Percentiles rank a stretch among this genome's conserved stretches.
These are phyloP conservation scores for Aspergillus haitiensis DNA, from an alignment of 495 filamentous ascomycete species.

Conservation along the genomic window DNA sequence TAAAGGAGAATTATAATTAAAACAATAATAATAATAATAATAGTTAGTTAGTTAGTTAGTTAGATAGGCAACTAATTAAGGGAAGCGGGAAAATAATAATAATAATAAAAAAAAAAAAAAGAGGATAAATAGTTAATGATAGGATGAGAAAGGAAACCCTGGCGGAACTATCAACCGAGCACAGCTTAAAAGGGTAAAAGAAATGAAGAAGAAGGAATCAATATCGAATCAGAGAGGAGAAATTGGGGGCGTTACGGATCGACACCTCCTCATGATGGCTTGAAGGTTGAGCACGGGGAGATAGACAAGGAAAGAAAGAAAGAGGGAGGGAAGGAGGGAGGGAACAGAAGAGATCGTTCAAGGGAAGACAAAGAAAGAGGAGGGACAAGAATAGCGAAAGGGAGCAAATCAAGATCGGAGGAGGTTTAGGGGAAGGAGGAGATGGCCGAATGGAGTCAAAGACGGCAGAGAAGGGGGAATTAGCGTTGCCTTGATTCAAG, in stretches of 20 bases:
- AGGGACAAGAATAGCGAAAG: background rate
- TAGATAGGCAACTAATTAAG: background rate
- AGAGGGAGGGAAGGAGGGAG: background rate
- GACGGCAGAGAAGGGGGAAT: slow-evolving; percentile 6
- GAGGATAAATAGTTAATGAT: background rate
- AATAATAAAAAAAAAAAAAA: slow-evolving; percentile 10
- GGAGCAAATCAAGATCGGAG: background rate
- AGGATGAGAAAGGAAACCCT: background rate
- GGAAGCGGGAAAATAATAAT: no score
- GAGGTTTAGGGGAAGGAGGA: slow-evolving; percentile 5
- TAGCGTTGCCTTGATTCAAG: no score
- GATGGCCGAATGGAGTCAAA: slow-evolving; percentile 3
- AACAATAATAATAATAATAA: slow-evolving; percentile 11
- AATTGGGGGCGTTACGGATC: slow-evolving; percentile 26
- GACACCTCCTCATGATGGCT: slow-evolving; percentile 26
- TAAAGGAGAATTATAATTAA: slow-evolving; percentile 8
- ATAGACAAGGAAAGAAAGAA: slow-evolving; percentile 4
- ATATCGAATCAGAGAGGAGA: slow-evolving; percentile 19
- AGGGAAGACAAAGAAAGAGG: background rate
- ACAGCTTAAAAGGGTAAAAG: slow-evolving; percentile 9
- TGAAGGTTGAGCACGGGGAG: slow-evolving; percentile 8
- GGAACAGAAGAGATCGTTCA: background rate
- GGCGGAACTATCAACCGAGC: slow-evolving; percentile 10
- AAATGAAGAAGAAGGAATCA: slow-evolving; percentile 11
- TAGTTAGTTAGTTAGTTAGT: background rate